Evolutionary conservation across 495 filamentous ascomycete species (phyloP).

Genomic region (Chaetomium tenue): DNA sequence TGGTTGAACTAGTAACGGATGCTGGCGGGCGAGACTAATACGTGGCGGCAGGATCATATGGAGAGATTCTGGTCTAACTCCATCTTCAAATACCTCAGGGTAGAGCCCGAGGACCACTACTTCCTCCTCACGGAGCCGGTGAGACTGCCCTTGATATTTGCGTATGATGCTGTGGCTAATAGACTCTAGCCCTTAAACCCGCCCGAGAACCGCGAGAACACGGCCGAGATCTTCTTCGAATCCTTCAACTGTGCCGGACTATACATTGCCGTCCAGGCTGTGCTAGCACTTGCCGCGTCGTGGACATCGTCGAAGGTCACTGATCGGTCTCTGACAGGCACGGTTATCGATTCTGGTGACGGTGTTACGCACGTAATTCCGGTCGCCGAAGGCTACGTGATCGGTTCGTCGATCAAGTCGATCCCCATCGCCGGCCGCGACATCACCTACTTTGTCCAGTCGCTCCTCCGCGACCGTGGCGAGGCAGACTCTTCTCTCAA

Average conservation of each 20-base stretch:
- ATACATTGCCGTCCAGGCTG: slow-evolving; percentile 97
- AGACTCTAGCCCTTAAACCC: slow-evolving; percentile 82
- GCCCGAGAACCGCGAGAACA: slow-evolving; percentile 97
- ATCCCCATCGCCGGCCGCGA: slow-evolving; percentile 97
- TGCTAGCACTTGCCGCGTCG: slow-evolving; percentile 91
- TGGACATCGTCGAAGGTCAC: slow-evolving; percentile 98
- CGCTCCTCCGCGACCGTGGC: slow-evolving; percentile 88
- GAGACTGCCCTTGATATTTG: slow-evolving; percentile 31
- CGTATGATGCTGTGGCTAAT: slow-evolving; percentile 24
- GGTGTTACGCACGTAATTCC: slow-evolving; percentile 99
- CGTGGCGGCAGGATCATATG: slow-evolving; percentile 77
- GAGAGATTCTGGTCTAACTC: slow-evolving; percentile 99
- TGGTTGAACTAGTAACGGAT: slow-evolving; percentile 23
- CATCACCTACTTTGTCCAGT: slow-evolving; percentile 98
- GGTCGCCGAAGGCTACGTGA: slow-evolving; percentile 97
- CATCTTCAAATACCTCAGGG: slow-evolving; percentile 97
- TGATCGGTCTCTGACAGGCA: slow-evolving; percentile 94
- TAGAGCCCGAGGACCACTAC: slow-evolving; percentile 97
- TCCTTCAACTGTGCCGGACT: slow-evolving; percentile 99
- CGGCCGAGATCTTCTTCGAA: slow-evolving; percentile 99
- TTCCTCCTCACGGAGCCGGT: slow-evolving; percentile 97
- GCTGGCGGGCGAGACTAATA: slow-evolving; percentile 25
- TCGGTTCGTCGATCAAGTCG: slow-evolving; percentile 97
- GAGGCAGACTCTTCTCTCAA: slow-evolving; percentile 96
- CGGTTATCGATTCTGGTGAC: slow-evolving; percentile 95